Conservation (phyloP, 345 rosid genomes). For the Barbarea vulgaris region DNA sequence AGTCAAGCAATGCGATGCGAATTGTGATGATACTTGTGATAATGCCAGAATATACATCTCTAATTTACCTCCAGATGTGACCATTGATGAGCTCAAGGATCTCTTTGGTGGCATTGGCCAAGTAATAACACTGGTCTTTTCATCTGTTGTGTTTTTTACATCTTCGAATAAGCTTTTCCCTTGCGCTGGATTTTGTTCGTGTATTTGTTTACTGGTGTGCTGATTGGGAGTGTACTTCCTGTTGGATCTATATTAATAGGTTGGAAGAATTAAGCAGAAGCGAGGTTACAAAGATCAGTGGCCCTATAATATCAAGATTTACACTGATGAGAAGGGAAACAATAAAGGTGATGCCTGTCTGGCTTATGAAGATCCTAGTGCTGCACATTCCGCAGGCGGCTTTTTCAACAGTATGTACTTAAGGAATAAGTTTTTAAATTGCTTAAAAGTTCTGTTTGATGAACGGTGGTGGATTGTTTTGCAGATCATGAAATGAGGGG, state of each 20-base stretch:
- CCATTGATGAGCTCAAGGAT: conserved; percentile 78
- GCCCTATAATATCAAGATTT: conserved; percentile 95
- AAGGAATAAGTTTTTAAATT: neutral
- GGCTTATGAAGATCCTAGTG: conserved; percentile 94
- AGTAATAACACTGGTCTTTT: conserved; percentile 54
- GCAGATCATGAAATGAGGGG: conserved; percentile 91
- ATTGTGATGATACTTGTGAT: conserved; percentile 85
- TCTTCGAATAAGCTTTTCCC: neutral
- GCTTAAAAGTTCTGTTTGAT: neutral
- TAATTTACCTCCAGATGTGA: conserved; percentile 94
- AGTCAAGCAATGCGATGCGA: conserved; percentile 86
- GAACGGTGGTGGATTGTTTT: conserved; percentile 13
- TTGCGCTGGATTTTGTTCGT: conserved; percentile 11
- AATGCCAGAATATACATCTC: conserved; percentile 94
- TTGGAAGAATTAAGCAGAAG: conserved; percentile 96
- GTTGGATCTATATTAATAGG: conserved; percentile 49
- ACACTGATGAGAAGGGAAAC: conserved; percentile 92
- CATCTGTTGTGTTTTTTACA: conserved; percentile 23
- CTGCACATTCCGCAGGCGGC: conserved; percentile 93
- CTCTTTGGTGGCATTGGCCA: conserved; percentile 99
- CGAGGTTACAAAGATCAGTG: conserved; percentile 96
- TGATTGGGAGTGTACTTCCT: conserved; percentile 16
- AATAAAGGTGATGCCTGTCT: conserved; percentile 90
- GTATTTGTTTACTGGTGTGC: conserved; percentile 15
- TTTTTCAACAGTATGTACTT: conserved; percentile 69